Base-by-base conservation (phyloP, 768 basidiomycete species). In the Amanita exitialis region DNA sequence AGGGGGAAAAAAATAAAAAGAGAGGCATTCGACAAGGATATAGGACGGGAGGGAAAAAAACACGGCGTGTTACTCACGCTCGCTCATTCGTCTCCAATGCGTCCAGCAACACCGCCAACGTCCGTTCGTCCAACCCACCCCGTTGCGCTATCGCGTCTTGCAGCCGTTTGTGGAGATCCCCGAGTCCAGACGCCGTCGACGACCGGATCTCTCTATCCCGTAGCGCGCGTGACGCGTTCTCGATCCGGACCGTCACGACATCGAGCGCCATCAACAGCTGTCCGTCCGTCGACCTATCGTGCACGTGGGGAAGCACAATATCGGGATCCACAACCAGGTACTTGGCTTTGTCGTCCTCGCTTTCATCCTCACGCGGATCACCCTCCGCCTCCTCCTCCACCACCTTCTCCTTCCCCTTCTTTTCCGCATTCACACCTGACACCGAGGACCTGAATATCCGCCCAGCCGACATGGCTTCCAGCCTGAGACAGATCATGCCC, bases 191-290 rank as follows among this genome's bases (percentile, higher is more conserved):
- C 10, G 43, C 4, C 1, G 28, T 8, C 20, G 27, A 32, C 18
- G 16, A 10, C 8, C 27, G 13, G 13, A 28, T 27, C 3, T 9
- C 16, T 32, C 13, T 20, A 20, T 6, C 16, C 30, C 30, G 27
- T 7, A 18, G 21, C 34, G 18, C 21, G 10, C 15, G 32, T 18
- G 30, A 30, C 6, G 37, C 49, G 27, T 43, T 41, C 60, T 59
- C 39, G 73, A 55, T 81, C 38, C 93, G 75, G 6, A 79, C 67
- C 27, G 84, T 72, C 47, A 95, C 62, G 10, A 83, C 87, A 57
- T 92, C 86, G 28, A 96, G 71, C n/a, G 90, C 66, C 53, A 77
- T 65, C 66, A 82, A 76, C 47, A 93, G 66, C 53, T 94, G 87
- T 15, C 73, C 65, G 57, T 93, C 90, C 25, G 78, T 72, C 57